Evolutionary conservation across 176 grass and related monocot genomes (phyloP), one percentile per base, ranked within the genome.

Genomic region (Lolium multiflorum): DNA sequence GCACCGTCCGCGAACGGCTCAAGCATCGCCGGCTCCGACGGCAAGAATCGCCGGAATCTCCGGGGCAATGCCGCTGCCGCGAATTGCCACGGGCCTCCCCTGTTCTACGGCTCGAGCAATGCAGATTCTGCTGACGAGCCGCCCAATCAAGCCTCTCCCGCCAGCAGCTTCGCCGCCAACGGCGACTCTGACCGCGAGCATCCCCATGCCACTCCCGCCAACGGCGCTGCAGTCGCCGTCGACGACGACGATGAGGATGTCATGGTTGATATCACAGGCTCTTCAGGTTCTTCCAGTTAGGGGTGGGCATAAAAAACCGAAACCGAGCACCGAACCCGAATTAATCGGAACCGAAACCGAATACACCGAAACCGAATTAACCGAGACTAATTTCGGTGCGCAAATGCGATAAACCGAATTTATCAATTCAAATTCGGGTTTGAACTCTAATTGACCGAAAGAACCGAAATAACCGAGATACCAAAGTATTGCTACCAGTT

Each of bases 221-320:
- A 57, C 18, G 16, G 14, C 48, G 46, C 46, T 5, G 41, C 41
- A 43, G 31, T 35, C 31, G 31, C 31, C 31, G 2, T 35, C 31
- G 31, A 35, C 31, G 46, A 47, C 8, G 6, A 52, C 50, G 50
- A 52, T 4, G 50, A 57, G 55, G 58, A 60, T 22, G 58, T 8
- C 17, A 58, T 21, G 0, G 58, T 60, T 60, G 58, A 60, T 24
- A 60, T 60, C 58, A 60, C 56, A 58, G 55, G 57, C 57, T 22
- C 57, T 60, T 60, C 57, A 60, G n/a, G 58, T 60, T 60, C 58
- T 60, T 60, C 58, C 58, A n/a, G n/a, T n/a, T n/a, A 37, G n/a
- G n/a, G n/a, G n/a, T n/a, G n/a, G n/a, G n/a, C n/a, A n/a, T n/a
- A n/a, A n/a, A n/a, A n/a, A n/a, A n/a, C n/a, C n/a, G n/a, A n/a